Evolutionary conservation across 108 stramenopile genomes (phyloP), one percentile per base, ranked within the genome.

Genomic region (Skeletonema costatum): DNA sequence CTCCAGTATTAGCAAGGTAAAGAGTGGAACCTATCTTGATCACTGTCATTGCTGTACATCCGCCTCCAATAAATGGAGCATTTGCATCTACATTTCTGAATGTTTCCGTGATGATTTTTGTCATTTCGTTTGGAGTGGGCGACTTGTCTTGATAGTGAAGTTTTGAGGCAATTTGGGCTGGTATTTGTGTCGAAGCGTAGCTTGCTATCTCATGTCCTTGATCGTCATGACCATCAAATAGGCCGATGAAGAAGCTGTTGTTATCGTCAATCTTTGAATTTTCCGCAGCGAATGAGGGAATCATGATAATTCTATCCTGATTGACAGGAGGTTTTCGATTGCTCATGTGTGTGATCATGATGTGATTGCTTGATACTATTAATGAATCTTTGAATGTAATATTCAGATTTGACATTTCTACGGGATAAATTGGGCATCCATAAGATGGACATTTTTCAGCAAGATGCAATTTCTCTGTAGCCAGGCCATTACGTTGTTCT

Each of bases 171-270:
- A 93, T 70, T 2, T 64, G 67, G 21, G 67, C 10, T 3, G 92
- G 87, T 16, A 93, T 56, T 58, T 84, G 77, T 36, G 74, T 58
- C 35, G 76, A 76, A 11, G 84, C 71, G 70, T 80, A 83, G 62
- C 83, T 53, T 1, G 93, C 81, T 9, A 89, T 83, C 11, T 62
- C 62, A 38, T 88, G 86, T 30, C 93, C 93, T 48, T 76, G 56
- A 14, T 69, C 48, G 41, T 87, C 89, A 48, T 93, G 93, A 21
- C 93, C 93, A 68, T 93, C 93, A 64, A 93, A 89, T 13, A 91
- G 44, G 5, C 86, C 87, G 35, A 87, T 65, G 3, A 93, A 69
- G 59, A 91, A 90, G 67, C 75, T 63, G 50, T 86, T 62, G 21
- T 14, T 48, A 62, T 64, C 32, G 48, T 48, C 71, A 12, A 41